Evolutionary conservation across 2,329 filamentous ascomycete species (phyloP).

Genomic region (Magnaporthiopsis incrustans): DNA sequence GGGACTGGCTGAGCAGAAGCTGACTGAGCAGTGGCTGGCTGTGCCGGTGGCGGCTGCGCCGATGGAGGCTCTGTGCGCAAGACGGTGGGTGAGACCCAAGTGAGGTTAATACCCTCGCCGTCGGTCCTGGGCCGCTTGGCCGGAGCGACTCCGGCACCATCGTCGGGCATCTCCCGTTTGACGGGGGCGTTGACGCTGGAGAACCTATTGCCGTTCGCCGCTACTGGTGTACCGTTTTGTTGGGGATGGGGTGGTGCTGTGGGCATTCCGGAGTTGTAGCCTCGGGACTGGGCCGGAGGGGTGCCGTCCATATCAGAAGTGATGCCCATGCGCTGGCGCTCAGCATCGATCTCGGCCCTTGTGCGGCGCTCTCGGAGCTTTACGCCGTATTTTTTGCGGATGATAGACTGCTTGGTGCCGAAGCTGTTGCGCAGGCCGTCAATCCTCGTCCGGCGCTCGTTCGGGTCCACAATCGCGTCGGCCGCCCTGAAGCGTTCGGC

Average conservation of each 20-base stretch:
- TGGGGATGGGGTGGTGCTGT: neutral
- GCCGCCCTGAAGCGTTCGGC: conserved; percentile 34
- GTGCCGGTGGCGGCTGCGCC: neutral
- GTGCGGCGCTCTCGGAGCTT: conserved; percentile 41
- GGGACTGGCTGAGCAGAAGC: neutral
- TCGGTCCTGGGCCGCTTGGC: conserved; percentile 18
- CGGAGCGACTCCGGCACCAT: conserved; percentile 11
- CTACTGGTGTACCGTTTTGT: no score
- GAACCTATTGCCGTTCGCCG: neutral
- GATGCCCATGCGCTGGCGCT: conserved; percentile 30
- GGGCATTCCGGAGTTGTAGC: conserved; percentile 13
- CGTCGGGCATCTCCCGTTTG: conserved; percentile 11
- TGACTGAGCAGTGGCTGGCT: neutral
- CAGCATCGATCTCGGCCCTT: conserved; percentile 35
- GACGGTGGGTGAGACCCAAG: neutral
- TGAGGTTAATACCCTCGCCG: neutral
- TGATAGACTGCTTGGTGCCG: conserved; percentile 47
- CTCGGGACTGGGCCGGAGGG: conserved; percentile 13
- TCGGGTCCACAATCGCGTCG: conserved; percentile 26
- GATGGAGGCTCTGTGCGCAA: neutral
- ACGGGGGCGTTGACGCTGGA: neutral
- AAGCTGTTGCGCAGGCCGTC: conserved; percentile 42
- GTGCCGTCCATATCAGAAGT: conserved; percentile 5
- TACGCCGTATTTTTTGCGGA: conserved; percentile 51
- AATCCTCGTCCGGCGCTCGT: conserved; percentile 23